phyloP scores from a whole-genome alignment of 23 red algal species.

The Gracilaria gracilis region DNA sequence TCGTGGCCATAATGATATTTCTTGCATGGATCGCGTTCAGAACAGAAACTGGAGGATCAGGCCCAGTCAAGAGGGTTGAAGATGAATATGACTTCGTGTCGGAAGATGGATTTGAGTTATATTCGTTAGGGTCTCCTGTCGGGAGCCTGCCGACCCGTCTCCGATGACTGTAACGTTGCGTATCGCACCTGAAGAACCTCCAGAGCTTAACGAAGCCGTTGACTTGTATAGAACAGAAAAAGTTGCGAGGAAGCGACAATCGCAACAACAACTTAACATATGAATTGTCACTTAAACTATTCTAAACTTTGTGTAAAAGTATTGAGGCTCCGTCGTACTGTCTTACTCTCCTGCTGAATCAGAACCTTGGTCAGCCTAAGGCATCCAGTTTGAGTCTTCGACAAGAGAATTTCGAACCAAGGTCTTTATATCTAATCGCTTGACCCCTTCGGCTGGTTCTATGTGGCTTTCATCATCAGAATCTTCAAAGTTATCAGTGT shows the following conservation, averaged over 20 bases:
- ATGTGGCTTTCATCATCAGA: conserved; percentile 63
- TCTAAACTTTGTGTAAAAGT: too few species aligned
- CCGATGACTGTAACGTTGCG: not conserved
- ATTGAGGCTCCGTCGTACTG: too few species aligned
- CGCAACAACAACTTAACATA: not conserved
- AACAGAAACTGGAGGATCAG: conserved; percentile 53
- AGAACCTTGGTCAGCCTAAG: too few species aligned
- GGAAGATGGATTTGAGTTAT: conserved; percentile 48
- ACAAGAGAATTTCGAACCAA: too few species aligned
- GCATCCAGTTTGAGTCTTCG: too few species aligned
- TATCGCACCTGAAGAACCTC: not conserved
- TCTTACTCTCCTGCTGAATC: too few species aligned
- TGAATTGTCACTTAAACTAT: too few species aligned
- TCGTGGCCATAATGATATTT: conserved; percentile 59
- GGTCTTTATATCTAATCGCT: too few species aligned
- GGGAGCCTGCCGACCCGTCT: conserved; percentile 54
- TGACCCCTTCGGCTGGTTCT: conserved; percentile 33
- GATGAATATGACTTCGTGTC: conserved; percentile 40
- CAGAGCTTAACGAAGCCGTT: conserved; percentile 42
- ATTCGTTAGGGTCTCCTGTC: conserved; percentile 61
- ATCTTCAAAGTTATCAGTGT: conserved; percentile 3
- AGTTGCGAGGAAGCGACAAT: not conserved
- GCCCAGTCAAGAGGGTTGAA: conserved; percentile 58
- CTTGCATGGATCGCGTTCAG: conserved; percentile 75
- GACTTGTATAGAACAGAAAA: conserved; percentile 37